A percentile compares a stretch with the other conserved stretches of the same genome.
Conservation (phyloP, 116 monocot genomes). For the Posidonia oceanica region DNA sequence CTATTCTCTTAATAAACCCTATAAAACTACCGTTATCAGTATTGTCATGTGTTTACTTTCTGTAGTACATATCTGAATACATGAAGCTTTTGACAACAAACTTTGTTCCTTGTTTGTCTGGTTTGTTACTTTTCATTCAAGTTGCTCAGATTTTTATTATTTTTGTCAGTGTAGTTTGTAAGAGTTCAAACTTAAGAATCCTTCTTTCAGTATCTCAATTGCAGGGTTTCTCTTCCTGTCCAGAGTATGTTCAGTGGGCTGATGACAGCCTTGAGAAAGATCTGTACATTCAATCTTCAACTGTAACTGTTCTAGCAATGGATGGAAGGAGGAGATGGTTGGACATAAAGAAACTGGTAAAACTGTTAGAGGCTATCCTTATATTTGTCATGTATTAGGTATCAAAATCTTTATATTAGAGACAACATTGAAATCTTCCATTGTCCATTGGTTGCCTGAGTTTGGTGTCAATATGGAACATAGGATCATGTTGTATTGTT, state of each 20-base stretch:
- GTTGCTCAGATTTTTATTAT: background rate
- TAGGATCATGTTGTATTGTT: too few relatives aligned
- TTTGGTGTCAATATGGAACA: too few relatives aligned
- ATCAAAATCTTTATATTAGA: background rate
- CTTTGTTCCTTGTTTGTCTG: too few relatives aligned
- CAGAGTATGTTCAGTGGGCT: slow-evolving; percentile 53
- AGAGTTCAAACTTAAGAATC: background rate
- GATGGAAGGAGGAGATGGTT: slow-evolving; percentile 96
- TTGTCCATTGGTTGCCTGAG: too few relatives aligned
- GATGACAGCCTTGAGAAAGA: slow-evolving; percentile 80
- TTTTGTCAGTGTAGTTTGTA: background rate
- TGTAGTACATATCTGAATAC: too few relatives aligned
- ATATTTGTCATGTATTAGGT: background rate
- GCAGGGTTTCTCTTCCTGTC: slow-evolving; percentile 41
- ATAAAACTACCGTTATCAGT: too few relatives aligned
- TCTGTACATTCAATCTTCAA: slow-evolving; percentile 60
- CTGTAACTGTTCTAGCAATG: slow-evolving; percentile 90
- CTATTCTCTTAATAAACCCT: too few relatives aligned
- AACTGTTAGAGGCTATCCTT: background rate
- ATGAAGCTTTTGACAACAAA: too few relatives aligned
- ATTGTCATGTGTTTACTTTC: too few relatives aligned
- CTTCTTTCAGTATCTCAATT: slow-evolving; percentile 30
- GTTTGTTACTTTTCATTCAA: too few relatives aligned
- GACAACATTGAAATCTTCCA: background rate
- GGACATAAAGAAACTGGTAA: slow-evolving; percentile 80